A percentile compares a stretch with the other conserved stretches of the same genome.
Conservation (phyloP, 306 rosid genomes). For the Alnus glutinosa region DNA sequence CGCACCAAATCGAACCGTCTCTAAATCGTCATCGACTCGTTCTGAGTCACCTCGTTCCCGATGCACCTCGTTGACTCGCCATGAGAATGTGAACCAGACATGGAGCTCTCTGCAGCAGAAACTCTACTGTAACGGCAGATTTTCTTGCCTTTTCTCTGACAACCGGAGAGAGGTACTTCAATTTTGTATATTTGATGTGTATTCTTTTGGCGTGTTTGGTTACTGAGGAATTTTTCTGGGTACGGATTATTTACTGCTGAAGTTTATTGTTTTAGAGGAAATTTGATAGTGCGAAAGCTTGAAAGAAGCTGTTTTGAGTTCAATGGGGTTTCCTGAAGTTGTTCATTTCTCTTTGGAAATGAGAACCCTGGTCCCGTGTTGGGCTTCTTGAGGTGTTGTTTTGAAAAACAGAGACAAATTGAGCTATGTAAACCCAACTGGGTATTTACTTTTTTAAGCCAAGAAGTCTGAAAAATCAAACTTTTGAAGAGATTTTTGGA, state of each 20-base stretch:
- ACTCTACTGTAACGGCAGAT: conserved; percentile 56
- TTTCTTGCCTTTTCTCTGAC: conserved; percentile 75
- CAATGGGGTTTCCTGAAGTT: background rate
- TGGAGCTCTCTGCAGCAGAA: conserved; percentile 54
- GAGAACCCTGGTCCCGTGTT: background rate
- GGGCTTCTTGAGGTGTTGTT: background rate
- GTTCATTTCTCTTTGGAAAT: background rate
- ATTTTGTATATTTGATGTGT: background rate
- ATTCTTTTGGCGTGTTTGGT: background rate
- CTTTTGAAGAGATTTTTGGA: background rate
- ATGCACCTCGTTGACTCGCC: conserved; percentile 20
- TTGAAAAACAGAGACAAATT: background rate
- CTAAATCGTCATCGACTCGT: conserved; percentile 19
- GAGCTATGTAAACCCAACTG: background rate
- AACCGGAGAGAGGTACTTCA: conserved; percentile 58
- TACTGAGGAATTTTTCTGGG: background rate
- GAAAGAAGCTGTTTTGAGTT: background rate
- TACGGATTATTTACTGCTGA: background rate
- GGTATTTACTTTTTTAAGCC: background rate
- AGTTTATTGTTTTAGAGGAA: background rate
- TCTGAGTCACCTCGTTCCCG: conserved; percentile 27
- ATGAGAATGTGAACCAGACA: conserved; percentile 20
- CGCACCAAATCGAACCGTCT: conserved; percentile 31
- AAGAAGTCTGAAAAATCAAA: background rate
- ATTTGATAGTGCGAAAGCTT: background rate